A percentile compares a stretch with the other conserved stretches of the same genome.
These are phyloP conservation scores for Cyclotella atomus DNA, from an alignment of 108 stramenopile genomes.

Conservation along the genomic window DNA sequence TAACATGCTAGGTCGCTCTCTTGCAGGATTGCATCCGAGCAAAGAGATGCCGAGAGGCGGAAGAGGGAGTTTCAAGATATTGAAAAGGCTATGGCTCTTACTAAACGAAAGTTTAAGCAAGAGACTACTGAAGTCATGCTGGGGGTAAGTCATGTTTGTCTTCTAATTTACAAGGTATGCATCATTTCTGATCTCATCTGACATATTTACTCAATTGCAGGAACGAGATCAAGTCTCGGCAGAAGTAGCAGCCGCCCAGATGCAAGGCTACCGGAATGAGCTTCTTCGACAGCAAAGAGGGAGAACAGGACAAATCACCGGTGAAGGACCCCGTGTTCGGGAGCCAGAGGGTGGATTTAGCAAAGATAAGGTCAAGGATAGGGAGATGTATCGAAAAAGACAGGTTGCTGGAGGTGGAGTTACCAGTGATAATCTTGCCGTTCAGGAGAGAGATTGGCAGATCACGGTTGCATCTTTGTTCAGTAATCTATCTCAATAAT, in stretches of 20 bases:
- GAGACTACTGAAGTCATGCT: slow-evolving; percentile 83
- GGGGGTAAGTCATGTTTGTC: slow-evolving; percentile 37
- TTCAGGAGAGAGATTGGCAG: slow-evolving; percentile 85
- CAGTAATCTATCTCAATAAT: slow-evolving; percentile 26
- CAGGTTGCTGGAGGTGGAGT: slow-evolving; percentile 88
- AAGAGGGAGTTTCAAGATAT: slow-evolving; percentile 74
- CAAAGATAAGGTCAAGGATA: slow-evolving; percentile 70
- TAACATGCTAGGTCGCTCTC: too few relatives aligned
- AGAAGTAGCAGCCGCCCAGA: slow-evolving; percentile 79
- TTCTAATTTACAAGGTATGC: background rate
- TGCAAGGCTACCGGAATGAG: slow-evolving; percentile 89
- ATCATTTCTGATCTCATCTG: background rate
- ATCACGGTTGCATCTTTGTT: slow-evolving; percentile 81
- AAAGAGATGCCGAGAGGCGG: slow-evolving; percentile 74
- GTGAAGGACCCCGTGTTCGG: slow-evolving; percentile 63
- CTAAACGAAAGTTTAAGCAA: slow-evolving; percentile 82
- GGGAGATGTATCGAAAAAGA: slow-evolving; percentile 79
- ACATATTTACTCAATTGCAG: background rate
- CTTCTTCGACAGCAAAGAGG: slow-evolving; percentile 76
- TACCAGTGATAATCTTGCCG: slow-evolving; percentile 70
- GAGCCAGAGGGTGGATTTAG: slow-evolving; percentile 79
- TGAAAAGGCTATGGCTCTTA: slow-evolving; percentile 71
- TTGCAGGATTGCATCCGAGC: slow-evolving; percentile 76
- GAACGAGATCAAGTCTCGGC: slow-evolving; percentile 89
- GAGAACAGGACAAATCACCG: slow-evolving; percentile 33